Base-by-base conservation (phyloP, 495 filamentous ascomycete genomes). In the Neurospora tetrasperma region DNA sequence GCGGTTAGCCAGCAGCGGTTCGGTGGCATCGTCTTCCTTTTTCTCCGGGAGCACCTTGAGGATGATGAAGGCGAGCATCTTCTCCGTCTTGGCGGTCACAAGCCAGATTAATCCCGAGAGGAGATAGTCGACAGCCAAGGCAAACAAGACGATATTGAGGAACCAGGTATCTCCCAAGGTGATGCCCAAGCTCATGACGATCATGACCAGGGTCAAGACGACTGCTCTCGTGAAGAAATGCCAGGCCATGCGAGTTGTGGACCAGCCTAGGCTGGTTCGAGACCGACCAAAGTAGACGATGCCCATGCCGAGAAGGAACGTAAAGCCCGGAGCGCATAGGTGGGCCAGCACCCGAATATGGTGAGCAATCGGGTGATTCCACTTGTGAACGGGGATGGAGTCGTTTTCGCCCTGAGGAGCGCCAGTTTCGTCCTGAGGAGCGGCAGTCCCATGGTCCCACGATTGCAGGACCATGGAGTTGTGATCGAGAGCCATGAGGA, bases 251-350 rank as follows among this genome's bases (percentile, higher is more conserved):
- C 70, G 72, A 43, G 31, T 38, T 4, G 72, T 69, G 16, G 73
- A 59, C 80, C 80, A 82, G 4, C 75, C 76, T 0, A 79, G 75
- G 12, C 73, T 76, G 9, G 75, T 74, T 14, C 80, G 76, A 35
- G 80, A 81, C 23, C 73, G 70, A 3, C 77, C 71, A 42, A 82
- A 81, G 70, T 81, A 80, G 2, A 77, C 80, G 9, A 81, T 72
- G 42, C 80, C 80, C 74, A 82, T 80, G n/a, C 80, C 80, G 7
- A 82, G 77, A 11, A 82, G 73, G 44, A 82, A 81, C 7, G 77
- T 80, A 59, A 81, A 81, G 12, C 80, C 80, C 12, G 80, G 80
- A 14, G 78, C 80, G 72, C 79, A 82, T 46, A 81, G 75, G 69
- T 82, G 80, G 0, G 77, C 76, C 10, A 82, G 72, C 12, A 75